A percentile compares a stretch with the other conserved stretches of the same genome.
Evolutionary conservation across 2,329 filamentous ascomycete genomes (phyloP).

Genomic region (Diaporthe helianthi): DNA sequence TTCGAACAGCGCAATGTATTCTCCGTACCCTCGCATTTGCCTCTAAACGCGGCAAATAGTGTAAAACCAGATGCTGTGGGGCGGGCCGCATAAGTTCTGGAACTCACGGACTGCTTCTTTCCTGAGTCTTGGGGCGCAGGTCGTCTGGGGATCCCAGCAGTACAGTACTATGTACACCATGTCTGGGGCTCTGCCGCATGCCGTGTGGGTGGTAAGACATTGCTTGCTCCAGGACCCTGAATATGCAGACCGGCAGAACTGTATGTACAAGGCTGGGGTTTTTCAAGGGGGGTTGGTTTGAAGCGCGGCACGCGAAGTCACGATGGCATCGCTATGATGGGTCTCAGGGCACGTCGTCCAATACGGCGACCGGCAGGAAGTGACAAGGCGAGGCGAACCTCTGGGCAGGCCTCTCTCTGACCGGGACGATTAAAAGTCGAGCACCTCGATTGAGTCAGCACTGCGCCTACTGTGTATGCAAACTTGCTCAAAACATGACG

Average conservation of each 20-base stretch:
- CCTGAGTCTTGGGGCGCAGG: neutral
- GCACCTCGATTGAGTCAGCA: neutral
- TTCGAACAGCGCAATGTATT: constrained; percentile 10
- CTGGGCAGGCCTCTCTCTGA: neutral
- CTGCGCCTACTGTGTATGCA: neutral
- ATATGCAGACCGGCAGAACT: neutral
- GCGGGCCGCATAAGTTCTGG: constrained; percentile 6
- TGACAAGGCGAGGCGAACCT: neutral
- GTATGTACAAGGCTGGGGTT: neutral
- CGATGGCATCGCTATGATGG: neutral
- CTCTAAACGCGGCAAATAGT: constrained; percentile 15
- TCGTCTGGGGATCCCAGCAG: constrained; percentile 24
- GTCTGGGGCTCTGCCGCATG: constrained; percentile 14
- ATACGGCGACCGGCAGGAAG: neutral
- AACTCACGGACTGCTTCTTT: constrained; percentile 26
- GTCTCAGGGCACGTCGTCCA: neutral
- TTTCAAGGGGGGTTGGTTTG: too few relatives aligned
- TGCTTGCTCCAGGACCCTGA: constrained; percentile 20
- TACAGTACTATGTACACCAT: constrained; percentile 1
- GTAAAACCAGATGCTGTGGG: constrained; percentile 13
- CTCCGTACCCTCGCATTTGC: neutral
- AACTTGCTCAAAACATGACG: neutral
- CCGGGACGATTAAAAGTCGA: neutral
- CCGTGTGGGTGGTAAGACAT: constrained; percentile 16
- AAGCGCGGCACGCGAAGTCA: constrained; percentile 2